Evolutionary conservation across 2,329 filamentous ascomycete species (phyloP).

Genomic region (Colletotrichum destructivum): DNA sequence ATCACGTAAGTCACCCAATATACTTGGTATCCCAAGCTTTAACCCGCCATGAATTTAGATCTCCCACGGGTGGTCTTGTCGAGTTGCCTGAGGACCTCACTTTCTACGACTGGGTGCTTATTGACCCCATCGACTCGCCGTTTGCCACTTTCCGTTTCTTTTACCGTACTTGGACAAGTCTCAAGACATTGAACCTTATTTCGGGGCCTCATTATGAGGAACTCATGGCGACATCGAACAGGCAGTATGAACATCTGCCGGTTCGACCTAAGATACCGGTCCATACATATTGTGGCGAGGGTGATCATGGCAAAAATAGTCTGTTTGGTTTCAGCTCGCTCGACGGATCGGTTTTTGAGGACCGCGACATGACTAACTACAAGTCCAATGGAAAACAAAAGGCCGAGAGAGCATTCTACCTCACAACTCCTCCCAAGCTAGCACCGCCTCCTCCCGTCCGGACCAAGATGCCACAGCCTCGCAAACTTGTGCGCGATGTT

Average conservation of each 20-base stretch:
- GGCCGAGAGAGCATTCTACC: constrained; percentile 13
- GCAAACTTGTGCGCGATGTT: constrained; percentile 50
- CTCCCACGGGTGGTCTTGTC: constrained; percentile 67
- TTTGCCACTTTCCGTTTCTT: constrained; percentile 70
- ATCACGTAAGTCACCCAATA: constrained; percentile 62
- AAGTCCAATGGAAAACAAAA: constrained; percentile 36
- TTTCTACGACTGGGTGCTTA: constrained; percentile 68
- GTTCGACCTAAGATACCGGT: background rate
- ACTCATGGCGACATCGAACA: constrained; percentile 15
- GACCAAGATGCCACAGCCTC: constrained; percentile 49
- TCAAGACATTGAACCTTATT: constrained; percentile 65
- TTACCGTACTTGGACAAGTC: constrained; percentile 67
- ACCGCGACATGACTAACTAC: background rate
- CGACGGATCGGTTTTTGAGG: constrained; percentile 23
- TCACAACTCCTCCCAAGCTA: constrained; percentile 50
- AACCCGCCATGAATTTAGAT: constrained; percentile 53
- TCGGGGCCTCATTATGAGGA: constrained; percentile 46
- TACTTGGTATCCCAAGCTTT: background rate
- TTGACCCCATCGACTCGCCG: constrained; percentile 66
- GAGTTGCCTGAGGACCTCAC: constrained; percentile 65
- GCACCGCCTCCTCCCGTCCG: constrained; percentile 16
- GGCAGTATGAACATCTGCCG: background rate
- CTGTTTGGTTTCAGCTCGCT: constrained; percentile 4
- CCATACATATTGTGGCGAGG: too few species aligned
- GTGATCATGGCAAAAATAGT: background rate